phyloP scores from a whole-genome alignment of 2,329 filamentous ascomycete species.

The Ophidiomyces ophidiicola region DNA sequence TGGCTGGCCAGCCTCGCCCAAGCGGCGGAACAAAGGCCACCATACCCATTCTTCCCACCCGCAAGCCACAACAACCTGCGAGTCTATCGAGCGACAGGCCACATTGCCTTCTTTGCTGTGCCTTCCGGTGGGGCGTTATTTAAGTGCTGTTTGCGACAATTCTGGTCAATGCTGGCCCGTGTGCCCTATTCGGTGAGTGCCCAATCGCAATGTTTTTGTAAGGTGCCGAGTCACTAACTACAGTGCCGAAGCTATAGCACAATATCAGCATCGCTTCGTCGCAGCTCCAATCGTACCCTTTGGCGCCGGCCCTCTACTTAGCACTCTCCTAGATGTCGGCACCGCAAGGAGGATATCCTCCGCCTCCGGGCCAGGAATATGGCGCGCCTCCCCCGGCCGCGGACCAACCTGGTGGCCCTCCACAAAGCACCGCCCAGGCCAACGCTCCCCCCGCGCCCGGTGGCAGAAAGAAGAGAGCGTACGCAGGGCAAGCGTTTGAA shows the following conservation, averaged over 20 bases:
- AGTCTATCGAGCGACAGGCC: slow-evolving; percentile 1
- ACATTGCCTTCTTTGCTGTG: slow-evolving; percentile 1
- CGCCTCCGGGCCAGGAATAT: slow-evolving; percentile 31
- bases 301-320: slow-evolving; percentile 10
- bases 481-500: slow-evolving; percentile 89
- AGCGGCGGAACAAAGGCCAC: slow-evolving; percentile 12
- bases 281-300: not conserved
- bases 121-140: not conserved
- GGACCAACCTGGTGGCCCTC: slow-evolving; percentile 6
- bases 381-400: slow-evolving; percentile 24
- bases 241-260: not conserved
- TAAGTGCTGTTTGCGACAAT: not conserved
- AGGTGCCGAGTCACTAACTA: slow-evolving; percentile 4
- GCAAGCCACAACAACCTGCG: not conserved
- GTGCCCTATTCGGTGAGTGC: slow-evolving; percentile 5
- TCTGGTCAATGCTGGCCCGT: slow-evolving; percentile 3
- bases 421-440: slow-evolving; percentile 7
- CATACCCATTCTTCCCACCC: slow-evolving; percentile 6
- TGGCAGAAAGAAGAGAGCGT: slow-evolving; percentile 71
- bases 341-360: slow-evolving; percentile 42
- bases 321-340: slow-evolving; percentile 32
- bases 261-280: not conserved
- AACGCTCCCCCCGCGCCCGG: slow-evolving; percentile 17
- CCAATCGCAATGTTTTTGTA: too few species aligned
- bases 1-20: slow-evolving; percentile 2